phyloP scores from a whole-genome alignment of 495 filamentous ascomycete genomes.

The Penicillium arizonense region DNA sequence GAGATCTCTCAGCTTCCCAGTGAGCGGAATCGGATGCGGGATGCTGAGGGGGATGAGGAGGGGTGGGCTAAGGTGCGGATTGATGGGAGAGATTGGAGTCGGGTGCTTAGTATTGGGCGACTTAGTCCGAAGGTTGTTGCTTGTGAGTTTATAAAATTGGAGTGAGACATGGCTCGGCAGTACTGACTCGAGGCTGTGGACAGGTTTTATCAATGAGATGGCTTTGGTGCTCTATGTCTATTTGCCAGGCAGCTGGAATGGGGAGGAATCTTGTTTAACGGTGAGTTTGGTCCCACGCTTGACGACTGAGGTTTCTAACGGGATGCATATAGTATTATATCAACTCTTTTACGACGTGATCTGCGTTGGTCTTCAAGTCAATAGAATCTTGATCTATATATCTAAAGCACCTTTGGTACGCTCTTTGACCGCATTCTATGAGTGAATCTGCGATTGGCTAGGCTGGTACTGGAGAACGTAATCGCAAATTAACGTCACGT shows the following conservation, averaged over 20 bases:
- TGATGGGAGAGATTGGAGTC: conserved; percentile 89
- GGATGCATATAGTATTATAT: conserved; percentile 57
- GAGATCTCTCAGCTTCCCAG: conserved; percentile 69
- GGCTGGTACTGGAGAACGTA: no score
- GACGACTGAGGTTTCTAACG: background rate
- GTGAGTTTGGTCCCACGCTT: conserved; percentile 41
- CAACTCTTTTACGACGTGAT: conserved; percentile 47
- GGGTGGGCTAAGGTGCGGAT: conserved; percentile 85
- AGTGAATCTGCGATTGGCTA: no score
- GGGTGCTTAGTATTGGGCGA: conserved; percentile 83
- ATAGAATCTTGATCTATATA: no score
- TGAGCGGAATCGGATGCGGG: conserved; percentile 64
- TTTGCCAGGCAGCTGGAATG: conserved; percentile 66
- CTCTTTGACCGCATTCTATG: no score
- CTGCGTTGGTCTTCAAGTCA: background rate
- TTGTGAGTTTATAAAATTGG: conserved; percentile 47
- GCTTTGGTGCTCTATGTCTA: conserved; percentile 93
- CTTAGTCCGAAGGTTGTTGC: conserved; percentile 89
- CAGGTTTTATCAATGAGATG: conserved; percentile 69
- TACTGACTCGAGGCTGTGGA: background rate
- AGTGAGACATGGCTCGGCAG: no score
- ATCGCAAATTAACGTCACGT: no score
- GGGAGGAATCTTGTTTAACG: conserved; percentile 77
- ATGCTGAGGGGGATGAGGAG: conserved; percentile 52
- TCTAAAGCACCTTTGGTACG: no score